phyloP scores from a whole-genome alignment of 2,329 filamentous ascomycete species.

The Hortaea werneckii region DNA sequence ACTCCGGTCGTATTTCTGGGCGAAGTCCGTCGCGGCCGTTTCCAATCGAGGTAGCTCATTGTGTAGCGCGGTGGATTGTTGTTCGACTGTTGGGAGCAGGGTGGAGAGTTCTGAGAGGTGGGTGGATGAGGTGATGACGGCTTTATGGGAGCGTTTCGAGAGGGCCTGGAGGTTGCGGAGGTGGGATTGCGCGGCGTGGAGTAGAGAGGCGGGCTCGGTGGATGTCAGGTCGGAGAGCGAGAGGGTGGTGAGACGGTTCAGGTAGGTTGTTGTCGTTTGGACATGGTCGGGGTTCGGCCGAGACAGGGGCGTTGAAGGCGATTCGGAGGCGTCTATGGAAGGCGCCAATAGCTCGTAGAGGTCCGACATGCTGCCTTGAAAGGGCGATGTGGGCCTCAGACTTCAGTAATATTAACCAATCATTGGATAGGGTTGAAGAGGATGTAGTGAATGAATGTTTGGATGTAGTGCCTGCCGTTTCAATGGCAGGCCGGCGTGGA shows the following conservation, averaged over 20 bases:
- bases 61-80: constrained; percentile 56
- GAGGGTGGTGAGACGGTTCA: constrained; percentile 66
- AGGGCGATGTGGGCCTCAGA: background rate
- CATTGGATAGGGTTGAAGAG: too few relatives aligned
- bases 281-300: constrained; percentile 38
- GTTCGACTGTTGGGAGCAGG: constrained; percentile 61
- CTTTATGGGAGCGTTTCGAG: constrained; percentile 79
- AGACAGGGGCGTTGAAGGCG: constrained; percentile 28
- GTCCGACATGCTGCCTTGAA: constrained; percentile 8
- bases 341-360: constrained; percentile 64
- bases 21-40: constrained; percentile 66
- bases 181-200: constrained; percentile 69
- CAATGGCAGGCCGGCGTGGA: background rate
- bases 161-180: constrained; percentile 76
- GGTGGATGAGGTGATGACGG: constrained; percentile 69
- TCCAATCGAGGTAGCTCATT: constrained; percentile 70
- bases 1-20: constrained; percentile 68
- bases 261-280: constrained; percentile 55
- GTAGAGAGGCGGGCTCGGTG: constrained; percentile 68
- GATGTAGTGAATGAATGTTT: background rate
- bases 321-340: constrained; percentile 40
- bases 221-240: constrained; percentile 61
- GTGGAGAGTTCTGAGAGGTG: constrained; percentile 63
- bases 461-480: background rate
- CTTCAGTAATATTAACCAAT: too few relatives aligned